Base-by-base conservation (phyloP, 805 yeast genomes). In the Saccharomyces cerevisiae region DNA sequence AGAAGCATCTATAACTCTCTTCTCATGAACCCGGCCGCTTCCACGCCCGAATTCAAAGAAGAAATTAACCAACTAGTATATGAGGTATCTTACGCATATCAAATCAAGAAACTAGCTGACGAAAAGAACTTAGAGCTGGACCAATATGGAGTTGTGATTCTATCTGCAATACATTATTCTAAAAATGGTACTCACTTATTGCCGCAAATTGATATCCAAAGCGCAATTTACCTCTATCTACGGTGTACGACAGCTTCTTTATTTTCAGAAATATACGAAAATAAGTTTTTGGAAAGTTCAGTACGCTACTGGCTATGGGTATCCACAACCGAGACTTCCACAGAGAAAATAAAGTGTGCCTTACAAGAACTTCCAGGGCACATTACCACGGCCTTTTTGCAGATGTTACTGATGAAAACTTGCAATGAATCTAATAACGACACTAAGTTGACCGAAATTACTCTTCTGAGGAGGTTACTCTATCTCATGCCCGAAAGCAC, bases 401-500 rank as follows among this genome's bases (percentile, higher is more conserved):
- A 78, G 61, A 60, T 73, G 51, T 58, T 79, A 43, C 66, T 79
- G 29, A 61, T 71, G 47, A 65, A 72, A 46, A 66, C 74, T 8
- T 73, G 78, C 9, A 65, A 68, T 6, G 64, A 73, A 32, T 58
- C 69, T 1, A 68, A 73, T 54, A 73, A 77, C 36, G 68, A 74
- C 30, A 66, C 68, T 46, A 67, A 78, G 58, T 61, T 63, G 54
- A 72, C 80, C 22, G 73, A 77, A 9, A 79, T 82, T 61, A 82
- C 89, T 0, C 71, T 88, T 36, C 70, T 88, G 46, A 81, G 86
- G 1, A 83, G 82, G 58, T 64, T 88, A 1, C 71, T 91, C 57
- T 77, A 85, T 3, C 63, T 78, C 26, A 69, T 83, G 43, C 79
- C 83, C 0, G 89, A 86, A 55, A 71, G 73, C 1, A 70, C 76